Conservation (phyloP, 495 filamentous ascomycete genomes). For the Aspergillus cavernicola region DNA sequence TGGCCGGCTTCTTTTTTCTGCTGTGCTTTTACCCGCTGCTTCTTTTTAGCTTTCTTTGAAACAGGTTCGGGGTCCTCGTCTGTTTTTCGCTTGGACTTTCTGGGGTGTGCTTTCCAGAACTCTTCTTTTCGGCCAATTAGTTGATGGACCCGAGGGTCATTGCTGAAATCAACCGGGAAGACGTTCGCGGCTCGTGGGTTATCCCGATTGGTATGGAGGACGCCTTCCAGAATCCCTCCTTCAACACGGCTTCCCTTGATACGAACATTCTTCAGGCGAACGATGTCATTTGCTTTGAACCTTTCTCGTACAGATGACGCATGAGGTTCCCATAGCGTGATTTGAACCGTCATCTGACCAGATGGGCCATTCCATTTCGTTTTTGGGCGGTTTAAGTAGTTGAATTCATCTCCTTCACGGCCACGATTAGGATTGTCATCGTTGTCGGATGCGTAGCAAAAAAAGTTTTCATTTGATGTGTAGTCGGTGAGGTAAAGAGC, state of each 20-base stretch:
- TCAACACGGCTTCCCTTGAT: constrained; percentile 51
- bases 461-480: constrained; percentile 62
- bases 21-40: constrained; percentile 26
- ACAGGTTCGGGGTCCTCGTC: constrained; percentile 31
- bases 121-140: constrained; percentile 59
- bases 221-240: constrained; percentile 63
- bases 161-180: constrained; percentile 36
- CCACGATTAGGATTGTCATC: constrained; percentile 24
- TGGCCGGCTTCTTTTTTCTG: constrained; percentile 35
- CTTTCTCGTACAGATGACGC: constrained; percentile 51
- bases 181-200: constrained; percentile 54
- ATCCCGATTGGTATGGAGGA: constrained; percentile 58
- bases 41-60: constrained; percentile 34
- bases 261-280: constrained; percentile 68
- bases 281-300: constrained; percentile 55
- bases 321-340: constrained; percentile 71
- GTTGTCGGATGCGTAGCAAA: constrained; percentile 47
- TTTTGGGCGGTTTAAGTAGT: constrained; percentile 34
- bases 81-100: constrained; percentile 45
- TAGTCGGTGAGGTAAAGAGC: constrained; percentile 86
- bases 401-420: constrained; percentile 46
- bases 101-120: constrained; percentile 49
- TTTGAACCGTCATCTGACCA: constrained; percentile 67
- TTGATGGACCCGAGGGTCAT: constrained; percentile 52
- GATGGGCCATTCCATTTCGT: constrained; percentile 73